These are phyloP conservation scores for Hirschioporus abietinus DNA, from an alignment of 768 basidiomycete species.

Conservation along the genomic window DNA sequence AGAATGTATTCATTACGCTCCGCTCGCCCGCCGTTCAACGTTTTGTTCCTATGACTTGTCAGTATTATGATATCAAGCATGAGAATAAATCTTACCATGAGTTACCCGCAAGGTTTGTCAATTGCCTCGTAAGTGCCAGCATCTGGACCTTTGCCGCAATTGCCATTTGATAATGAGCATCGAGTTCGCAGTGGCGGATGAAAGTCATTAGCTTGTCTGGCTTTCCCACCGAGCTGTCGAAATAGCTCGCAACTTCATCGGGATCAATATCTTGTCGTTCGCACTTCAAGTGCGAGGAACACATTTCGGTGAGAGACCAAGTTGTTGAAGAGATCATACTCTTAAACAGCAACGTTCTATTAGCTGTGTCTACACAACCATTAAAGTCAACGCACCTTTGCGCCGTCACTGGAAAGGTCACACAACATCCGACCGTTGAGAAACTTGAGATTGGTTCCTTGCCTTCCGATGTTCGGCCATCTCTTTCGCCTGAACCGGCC, in stretches of 20 bases:
- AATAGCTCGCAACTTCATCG: conserved; percentile 87
- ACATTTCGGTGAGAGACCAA: conserved; percentile 98
- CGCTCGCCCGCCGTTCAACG: conserved; percentile 93
- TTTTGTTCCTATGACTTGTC: conserved; percentile 73
- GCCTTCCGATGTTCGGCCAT: conserved; percentile 77
- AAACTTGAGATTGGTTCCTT: conserved; percentile 80
- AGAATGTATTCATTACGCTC: conserved; percentile 99
- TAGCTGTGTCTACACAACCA: not conserved
- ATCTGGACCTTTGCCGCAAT: conserved; percentile 93
- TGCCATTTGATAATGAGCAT: conserved; percentile 97
- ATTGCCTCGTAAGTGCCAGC: conserved; percentile 83
- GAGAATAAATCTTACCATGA: conserved; percentile 62
- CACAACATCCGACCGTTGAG: conserved; percentile 83
- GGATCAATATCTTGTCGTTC: conserved; percentile 93
- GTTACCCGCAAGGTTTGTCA: conserved; percentile 95
- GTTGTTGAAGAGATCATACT: conserved; percentile 97
- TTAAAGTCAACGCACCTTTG: conserved; percentile 54
- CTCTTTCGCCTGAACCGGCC: conserved; percentile 82
- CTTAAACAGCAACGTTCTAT: conserved; percentile 32
- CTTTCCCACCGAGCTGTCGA: conserved; percentile 75
- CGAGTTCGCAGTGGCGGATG: conserved; percentile 89
- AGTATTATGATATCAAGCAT: not conserved
- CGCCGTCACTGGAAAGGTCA: conserved; percentile 91
- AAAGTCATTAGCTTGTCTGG: conserved; percentile 82
- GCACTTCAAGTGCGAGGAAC: conserved; percentile 77